A percentile compares a stretch with the other conserved stretches of the same genome.
phyloP scores from a whole-genome alignment of 352 stramenopile genomes.

The Phytophthora syringae region DNA sequence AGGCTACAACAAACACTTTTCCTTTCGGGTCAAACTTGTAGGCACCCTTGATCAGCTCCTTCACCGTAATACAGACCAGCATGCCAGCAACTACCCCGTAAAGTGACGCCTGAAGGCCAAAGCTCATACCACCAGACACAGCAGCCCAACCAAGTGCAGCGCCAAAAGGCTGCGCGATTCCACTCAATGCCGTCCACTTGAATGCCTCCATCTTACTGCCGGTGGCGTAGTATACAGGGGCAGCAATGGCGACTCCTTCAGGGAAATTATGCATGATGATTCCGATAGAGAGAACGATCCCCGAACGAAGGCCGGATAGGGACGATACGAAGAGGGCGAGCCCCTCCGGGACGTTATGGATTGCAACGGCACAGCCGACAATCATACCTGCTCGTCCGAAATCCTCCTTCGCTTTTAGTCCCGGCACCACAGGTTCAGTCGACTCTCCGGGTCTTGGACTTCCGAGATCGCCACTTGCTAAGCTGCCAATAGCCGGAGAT shows the following conservation, averaged over 20 bases:
- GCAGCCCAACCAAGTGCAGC: slow-evolving; percentile 77
- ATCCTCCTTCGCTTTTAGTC: slow-evolving; percentile 40
- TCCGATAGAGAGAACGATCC: slow-evolving; percentile 92
- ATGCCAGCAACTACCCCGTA: slow-evolving; percentile 92
- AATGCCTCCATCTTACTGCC: slow-evolving; percentile 93
- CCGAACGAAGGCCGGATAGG: slow-evolving; percentile 90
- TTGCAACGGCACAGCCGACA: slow-evolving; percentile 94
- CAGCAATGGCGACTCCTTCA: slow-evolving; percentile 94
- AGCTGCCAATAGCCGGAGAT: slow-evolving; percentile 17
- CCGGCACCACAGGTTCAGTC: no score
- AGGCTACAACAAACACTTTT: slow-evolving; percentile 85
- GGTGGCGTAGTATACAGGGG: slow-evolving; percentile 97
- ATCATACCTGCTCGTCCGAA: slow-evolving; percentile 90
- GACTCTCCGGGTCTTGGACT: no score
- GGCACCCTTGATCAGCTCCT: slow-evolving; percentile 77
- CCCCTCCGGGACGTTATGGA: slow-evolving; percentile 98
- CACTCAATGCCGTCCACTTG: slow-evolving; percentile 90
- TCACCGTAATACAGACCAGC: slow-evolving; percentile 91
- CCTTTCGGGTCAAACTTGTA: slow-evolving; percentile 90
- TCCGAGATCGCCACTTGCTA: neutral
- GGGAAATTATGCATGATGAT: slow-evolving; percentile 99
- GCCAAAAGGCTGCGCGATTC: slow-evolving; percentile 91
- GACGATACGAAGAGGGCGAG: slow-evolving; percentile 95
- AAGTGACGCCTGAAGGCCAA: slow-evolving; percentile 47
- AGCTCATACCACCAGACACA: slow-evolving; percentile 61